Conservation (phyloP, 169 alveolate genomes). For the Toxoplasma gondii region DNA sequence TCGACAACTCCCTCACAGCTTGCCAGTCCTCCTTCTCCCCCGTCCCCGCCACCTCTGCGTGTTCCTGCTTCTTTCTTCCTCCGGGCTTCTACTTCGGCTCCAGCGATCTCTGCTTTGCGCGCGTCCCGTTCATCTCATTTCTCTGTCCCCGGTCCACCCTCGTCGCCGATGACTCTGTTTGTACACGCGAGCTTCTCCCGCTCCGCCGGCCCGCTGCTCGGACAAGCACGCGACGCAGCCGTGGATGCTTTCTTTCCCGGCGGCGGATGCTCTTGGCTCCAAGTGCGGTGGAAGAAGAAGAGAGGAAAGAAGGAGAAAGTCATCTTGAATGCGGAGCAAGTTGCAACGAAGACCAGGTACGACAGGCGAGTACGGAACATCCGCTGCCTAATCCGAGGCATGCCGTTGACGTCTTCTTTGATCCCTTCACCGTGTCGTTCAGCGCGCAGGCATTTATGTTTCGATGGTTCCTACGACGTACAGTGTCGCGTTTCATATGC, state of each 20-base stretch:
- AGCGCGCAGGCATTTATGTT: too few species aligned
- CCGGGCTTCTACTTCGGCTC: background rate
- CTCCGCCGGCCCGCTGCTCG: background rate
- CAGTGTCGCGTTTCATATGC: too few species aligned
- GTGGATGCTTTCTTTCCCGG: slow-evolving; percentile 14
- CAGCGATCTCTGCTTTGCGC: background rate
- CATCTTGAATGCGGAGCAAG: background rate
- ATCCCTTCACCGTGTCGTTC: too few species aligned
- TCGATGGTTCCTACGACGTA: too few species aligned
- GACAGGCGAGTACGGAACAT: background rate
- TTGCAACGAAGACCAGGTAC: slow-evolving; percentile 5
- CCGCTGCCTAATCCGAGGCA: too few species aligned
- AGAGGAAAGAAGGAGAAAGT: slow-evolving; percentile 32
- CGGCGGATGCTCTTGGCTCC: background rate
- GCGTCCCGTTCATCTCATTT: background rate
- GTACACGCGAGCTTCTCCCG: background rate
- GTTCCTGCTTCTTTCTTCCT: background rate
- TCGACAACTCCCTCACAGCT: too few species aligned
- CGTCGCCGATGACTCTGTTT: background rate
- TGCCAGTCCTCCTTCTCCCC: too few species aligned
- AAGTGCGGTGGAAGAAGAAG: slow-evolving; percentile 38
- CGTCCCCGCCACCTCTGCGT: background rate
- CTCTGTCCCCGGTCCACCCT: background rate
- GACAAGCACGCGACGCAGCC: background rate
- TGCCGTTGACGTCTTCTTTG: too few species aligned